Conservation (phyloP, 75 land plant species). For the Picea glauca region DNA sequence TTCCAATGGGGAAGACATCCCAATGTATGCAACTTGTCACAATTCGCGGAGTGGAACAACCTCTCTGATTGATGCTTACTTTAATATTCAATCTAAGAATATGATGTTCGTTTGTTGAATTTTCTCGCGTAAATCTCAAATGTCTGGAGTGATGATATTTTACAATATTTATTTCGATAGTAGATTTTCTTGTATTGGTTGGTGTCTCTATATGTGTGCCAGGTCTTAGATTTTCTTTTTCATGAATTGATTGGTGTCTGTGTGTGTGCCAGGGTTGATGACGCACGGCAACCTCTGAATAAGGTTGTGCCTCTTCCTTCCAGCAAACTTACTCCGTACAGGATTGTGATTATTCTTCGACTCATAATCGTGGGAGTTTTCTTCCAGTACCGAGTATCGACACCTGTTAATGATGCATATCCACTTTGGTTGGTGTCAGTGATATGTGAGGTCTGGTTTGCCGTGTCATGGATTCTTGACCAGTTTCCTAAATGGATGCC, state of each 20-base stretch:
- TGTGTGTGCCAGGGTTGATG: constrained; percentile 51
- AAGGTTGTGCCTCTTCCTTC: constrained; percentile 63
- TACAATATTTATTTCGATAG: not conserved
- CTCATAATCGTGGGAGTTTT: constrained; percentile 74
- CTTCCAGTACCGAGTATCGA: constrained; percentile 69
- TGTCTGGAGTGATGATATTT: not conserved
- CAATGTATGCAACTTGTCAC: constrained; percentile 44
- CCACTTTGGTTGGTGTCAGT: constrained; percentile 75
- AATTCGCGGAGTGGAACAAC: not conserved
- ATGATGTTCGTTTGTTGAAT: not conserved
- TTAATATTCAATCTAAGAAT: not conserved
- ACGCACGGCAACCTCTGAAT: constrained; percentile 72
- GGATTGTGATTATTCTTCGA: constrained; percentile 75
- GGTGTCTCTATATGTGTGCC: not conserved
- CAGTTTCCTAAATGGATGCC: constrained; percentile 90
- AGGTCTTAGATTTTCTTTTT: not conserved
- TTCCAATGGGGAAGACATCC: constrained; percentile 74
- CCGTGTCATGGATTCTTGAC: constrained; percentile 79
- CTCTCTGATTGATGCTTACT: no score
- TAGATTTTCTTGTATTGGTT: not conserved
- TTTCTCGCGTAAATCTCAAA: not conserved
- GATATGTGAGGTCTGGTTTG: constrained; percentile 91
- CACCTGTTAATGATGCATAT: constrained; percentile 75
- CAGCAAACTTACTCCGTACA: constrained; percentile 69
- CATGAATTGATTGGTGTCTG: not conserved